Base-by-base conservation (phyloP, 306 rosid species). In the Luffa aegyptiaca region DNA sequence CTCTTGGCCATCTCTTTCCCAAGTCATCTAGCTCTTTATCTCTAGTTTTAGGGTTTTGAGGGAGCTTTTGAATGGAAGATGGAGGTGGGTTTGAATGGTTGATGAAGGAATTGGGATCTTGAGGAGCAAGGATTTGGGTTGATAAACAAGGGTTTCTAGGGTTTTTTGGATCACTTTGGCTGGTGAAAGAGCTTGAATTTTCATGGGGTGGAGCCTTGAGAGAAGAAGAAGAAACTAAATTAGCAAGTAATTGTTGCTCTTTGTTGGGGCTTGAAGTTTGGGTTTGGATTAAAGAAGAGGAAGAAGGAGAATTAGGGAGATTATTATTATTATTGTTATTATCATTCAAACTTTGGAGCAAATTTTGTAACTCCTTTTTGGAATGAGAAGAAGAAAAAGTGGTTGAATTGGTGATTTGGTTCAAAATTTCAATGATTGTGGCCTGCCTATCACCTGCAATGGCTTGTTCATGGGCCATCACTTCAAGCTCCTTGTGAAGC, bases 1-100 rank as follows among this genome's bases (percentile, higher is more conserved):
- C 98, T 68, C 88, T 88, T 6, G 97, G 98, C 98, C 98, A 94
- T 51, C 98, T 81, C 80, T 91, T 94, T 69, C 94, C 96, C 35
- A 85, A 75, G 73, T 86, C 90, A 1, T 89, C 96, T 69, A 70
- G 77, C 59, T 84, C 83, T 17, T 55, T 79, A 26, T 69, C 44
- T 46, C 5, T 75, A 33, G 80, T 37, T 11, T 26, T 58, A 44
- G 83, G 75, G 84, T 65, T 79, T 33, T 79, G 81, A 68, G 84
- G 69, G 77, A 75, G 68, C 76, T 77, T 74, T 62, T 16, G 76
- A 66, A 49, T 20, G 44, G 82, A 79, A 62, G 63, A n/a, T 56
- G 48, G 52, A 16, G 26, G 13, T 21, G 55, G 77, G 69, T 80
- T 46, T 75, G 80, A 20, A 35, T 63, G 61, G 57, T 26, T 59